Base-by-base conservation (phyloP, 768 basidiomycete species). In the Rhodosporidiobolus odoratus region DNA sequence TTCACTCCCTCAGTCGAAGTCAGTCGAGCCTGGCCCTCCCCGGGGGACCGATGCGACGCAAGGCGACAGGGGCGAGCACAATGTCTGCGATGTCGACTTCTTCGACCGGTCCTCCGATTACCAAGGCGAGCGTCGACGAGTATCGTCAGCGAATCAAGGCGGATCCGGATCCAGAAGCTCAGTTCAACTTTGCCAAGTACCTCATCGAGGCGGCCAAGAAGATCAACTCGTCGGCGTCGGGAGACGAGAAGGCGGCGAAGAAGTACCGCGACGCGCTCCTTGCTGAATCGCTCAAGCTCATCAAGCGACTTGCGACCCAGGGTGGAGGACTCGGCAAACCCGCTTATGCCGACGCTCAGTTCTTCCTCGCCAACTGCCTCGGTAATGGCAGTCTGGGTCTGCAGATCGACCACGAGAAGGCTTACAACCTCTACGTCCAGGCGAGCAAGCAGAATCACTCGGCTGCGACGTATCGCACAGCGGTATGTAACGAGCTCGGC, bases 401-500 rank as follows among this genome's bases (percentile, higher is more conserved):
- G 17, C 89, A 89, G 75, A 92, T 97, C 65, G 96, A 99, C 80
- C 94, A 97, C 80, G 96, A 98, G 77, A 89, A 92, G 75, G 95
- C 96, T 2, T 99, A 98, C 78, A 92, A 95, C 79, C 84, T 98
- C 25, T 99, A 98, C 77, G 84, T 98, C 43, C 94, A 98, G 81
- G 95, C 95, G 6, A 89, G 90, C 37, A 98, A 98, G 81, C 91
- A 97, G 81, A 96, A 97, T 78, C 92, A 99, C 77, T 86, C 96
- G 0, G 86, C 92, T 3, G 94, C 92, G 37, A 91, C 89, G 43
- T 99, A 99, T 78, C 89, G 96, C 48, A 93, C 97, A 64, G 96
- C 94, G 13, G 95, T 98, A 15, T 99, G 96, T 81, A 98, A 98
- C 79, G 96, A 98, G 80, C 91, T 98, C 75, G 96, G 96, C 34